A percentile compares a stretch with the other conserved stretches of the same genome.
phyloP scores from a whole-genome alignment of 768 basidiomycete species.

The Suillus sp. region DNA sequence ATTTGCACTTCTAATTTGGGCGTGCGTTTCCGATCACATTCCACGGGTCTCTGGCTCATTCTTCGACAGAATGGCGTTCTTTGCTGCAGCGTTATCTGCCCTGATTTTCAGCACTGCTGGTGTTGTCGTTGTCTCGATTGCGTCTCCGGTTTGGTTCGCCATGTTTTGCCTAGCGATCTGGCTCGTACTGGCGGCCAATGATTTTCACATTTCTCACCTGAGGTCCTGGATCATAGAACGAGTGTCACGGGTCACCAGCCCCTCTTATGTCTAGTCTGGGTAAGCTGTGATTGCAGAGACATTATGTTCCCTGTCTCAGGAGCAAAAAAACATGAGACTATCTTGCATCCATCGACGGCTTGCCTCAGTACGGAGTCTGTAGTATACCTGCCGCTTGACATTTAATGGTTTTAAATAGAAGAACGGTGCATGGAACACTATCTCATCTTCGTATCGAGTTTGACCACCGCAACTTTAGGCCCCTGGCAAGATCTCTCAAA shows the following conservation, averaged over 20 bases:
- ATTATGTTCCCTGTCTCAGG: background rate
- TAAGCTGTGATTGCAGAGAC: background rate
- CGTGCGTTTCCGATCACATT: conserved; percentile 19
- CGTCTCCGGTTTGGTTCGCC: background rate
- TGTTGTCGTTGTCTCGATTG: background rate
- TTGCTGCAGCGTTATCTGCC: background rate
- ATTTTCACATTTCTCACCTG: conserved; percentile 1
- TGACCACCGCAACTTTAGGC: no score
- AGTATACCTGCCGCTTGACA: background rate
- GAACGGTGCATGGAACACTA: background rate
- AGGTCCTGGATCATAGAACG: conserved; percentile 3
- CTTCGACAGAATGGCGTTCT: background rate
- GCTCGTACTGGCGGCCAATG: background rate
- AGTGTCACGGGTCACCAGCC: background rate
- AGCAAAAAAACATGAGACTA: background rate
- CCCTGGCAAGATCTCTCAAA: no score
- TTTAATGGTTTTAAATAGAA: background rate
- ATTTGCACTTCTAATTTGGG: conserved; percentile 35
- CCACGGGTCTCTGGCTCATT: background rate
- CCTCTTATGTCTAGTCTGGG: background rate
- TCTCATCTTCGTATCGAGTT: background rate
- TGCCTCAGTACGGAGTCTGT: background rate
- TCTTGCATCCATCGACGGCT: background rate
- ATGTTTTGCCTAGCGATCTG: background rate
- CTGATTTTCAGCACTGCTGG: background rate